Evolutionary conservation across 2,329 filamentous ascomycete species (phyloP).

Genomic region (Anthostomella pinea): DNA sequence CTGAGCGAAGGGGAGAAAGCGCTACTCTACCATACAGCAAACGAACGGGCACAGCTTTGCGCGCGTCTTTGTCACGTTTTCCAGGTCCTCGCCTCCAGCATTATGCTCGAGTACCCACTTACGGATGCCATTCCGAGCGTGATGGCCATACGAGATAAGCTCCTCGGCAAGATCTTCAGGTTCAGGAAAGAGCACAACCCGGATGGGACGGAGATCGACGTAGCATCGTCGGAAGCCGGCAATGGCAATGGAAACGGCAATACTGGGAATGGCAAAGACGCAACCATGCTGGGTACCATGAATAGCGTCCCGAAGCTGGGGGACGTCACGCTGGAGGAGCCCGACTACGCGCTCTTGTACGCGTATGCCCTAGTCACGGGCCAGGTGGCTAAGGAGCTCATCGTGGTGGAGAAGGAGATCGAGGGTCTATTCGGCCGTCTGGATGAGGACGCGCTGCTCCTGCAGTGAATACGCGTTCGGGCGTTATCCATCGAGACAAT

Average conservation of each 20-base stretch:
- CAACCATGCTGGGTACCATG: slow-evolving; percentile 17
- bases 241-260: slow-evolving; percentile 15
- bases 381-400: slow-evolving; percentile 63
- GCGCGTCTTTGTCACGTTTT: slow-evolving; percentile 87
- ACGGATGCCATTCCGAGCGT: slow-evolving; percentile 86
- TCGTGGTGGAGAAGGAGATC: slow-evolving; percentile 58
- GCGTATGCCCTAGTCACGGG: slow-evolving; percentile 76
- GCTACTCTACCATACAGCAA: slow-evolving; percentile 73
- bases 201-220: slow-evolving; percentile 29
- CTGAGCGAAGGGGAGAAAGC: slow-evolving; percentile 78
- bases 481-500: too few relatives aligned
- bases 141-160: slow-evolving; percentile 72
- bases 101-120: slow-evolving; percentile 92
- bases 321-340: slow-evolving; percentile 56
- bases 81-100: slow-evolving; percentile 81
- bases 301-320: slow-evolving; percentile 26
- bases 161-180: slow-evolving; percentile 83
- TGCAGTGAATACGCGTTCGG: slow-evolving; percentile 47
- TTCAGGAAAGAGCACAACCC: slow-evolving; percentile 69
- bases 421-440: slow-evolving; percentile 62
- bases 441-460: slow-evolving; percentile 55
- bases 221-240: slow-evolving; percentile 1
- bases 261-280: not conserved
- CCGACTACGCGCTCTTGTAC: slow-evolving; percentile 88
- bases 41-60: slow-evolving; percentile 78